A percentile compares a stretch with the other conserved stretches of the same genome.
phyloP scores from a whole-genome alignment of 73 alveolate species.

The Uronychia setigera region DNA sequence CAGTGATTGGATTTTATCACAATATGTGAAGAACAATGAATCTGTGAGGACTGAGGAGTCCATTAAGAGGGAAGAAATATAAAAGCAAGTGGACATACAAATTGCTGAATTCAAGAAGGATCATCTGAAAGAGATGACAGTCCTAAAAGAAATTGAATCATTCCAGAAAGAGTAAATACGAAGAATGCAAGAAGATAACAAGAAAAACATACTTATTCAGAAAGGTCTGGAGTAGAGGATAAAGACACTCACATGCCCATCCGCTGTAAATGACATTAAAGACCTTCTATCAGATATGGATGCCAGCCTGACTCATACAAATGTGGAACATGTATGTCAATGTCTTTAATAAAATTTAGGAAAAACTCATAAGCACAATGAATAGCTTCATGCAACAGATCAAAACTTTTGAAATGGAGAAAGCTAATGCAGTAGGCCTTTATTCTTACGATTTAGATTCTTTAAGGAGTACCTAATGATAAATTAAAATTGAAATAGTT shows the following conservation, averaged over 20 bases:
- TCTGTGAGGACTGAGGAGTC: not conserved
- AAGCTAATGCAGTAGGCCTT: not conserved
- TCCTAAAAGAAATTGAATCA: not conserved
- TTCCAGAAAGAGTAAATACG: not conserved
- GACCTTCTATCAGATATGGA: not conserved
- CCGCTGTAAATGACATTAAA: not conserved
- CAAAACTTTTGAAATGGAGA: not conserved
- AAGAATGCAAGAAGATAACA: not conserved
- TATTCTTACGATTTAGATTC: not conserved
- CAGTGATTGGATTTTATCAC: not conserved
- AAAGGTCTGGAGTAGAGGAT: not conserved
- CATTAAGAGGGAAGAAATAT: not conserved
- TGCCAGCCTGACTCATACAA: not conserved
- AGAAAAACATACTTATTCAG: not conserved
- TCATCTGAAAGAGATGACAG: not conserved
- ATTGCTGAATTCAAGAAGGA: not conserved
- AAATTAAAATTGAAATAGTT: too few relatives aligned
- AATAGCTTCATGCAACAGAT: not conserved
- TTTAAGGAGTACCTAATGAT: not conserved
- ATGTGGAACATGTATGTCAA: not conserved
- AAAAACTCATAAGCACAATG: not conserved
- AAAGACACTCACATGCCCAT: not conserved
- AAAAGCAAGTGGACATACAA: not conserved
- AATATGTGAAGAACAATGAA: not conserved
- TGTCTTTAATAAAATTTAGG: not conserved